Conservation (phyloP, 495 filamentous ascomycete genomes). For the Amphirosellinia nigrospora region DNA sequence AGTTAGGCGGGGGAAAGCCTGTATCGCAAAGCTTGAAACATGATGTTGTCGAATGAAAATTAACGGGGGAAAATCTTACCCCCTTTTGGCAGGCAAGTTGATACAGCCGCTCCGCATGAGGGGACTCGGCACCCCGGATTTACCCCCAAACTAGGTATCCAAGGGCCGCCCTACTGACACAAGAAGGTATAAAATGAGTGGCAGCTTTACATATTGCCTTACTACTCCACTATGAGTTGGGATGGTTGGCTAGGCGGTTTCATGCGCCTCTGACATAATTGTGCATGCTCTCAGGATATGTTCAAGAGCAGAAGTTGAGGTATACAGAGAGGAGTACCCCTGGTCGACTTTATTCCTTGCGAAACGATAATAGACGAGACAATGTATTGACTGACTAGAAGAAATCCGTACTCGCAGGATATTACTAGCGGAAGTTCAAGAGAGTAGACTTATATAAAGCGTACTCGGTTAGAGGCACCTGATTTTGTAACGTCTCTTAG, state of each 20-base stretch:
- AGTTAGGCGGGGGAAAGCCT: not conserved
- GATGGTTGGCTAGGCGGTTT: not conserved
- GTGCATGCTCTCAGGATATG: not conserved
- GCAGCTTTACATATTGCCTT: not conserved
- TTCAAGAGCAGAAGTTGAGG: not conserved
- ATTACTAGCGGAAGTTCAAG: not conserved
- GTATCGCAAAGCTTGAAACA: not conserved
- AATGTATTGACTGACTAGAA: not conserved
- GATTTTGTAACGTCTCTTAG: not conserved
- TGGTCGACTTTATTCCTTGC: not conserved
- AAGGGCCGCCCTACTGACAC: not conserved
- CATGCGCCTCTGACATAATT: not conserved
- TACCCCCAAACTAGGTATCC: not conserved
- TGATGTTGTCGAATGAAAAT: not conserved
- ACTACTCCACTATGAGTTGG: not conserved
- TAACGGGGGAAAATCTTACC: not conserved
- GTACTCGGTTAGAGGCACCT: not conserved
- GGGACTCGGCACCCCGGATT: not conserved
- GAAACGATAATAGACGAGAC: not conserved
- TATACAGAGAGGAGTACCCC: not conserved
- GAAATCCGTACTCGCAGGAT: not conserved
- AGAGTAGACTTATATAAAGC: not conserved
- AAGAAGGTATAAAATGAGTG: not conserved
- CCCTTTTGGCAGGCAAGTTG: conserved; percentile 18
- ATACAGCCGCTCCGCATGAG: conserved; percentile 9